Evolutionary conservation across 2,329 filamentous ascomycete genomes (phyloP), one percentile per base, ranked within the genome.

Genomic region (Alternaria sp.): DNA sequence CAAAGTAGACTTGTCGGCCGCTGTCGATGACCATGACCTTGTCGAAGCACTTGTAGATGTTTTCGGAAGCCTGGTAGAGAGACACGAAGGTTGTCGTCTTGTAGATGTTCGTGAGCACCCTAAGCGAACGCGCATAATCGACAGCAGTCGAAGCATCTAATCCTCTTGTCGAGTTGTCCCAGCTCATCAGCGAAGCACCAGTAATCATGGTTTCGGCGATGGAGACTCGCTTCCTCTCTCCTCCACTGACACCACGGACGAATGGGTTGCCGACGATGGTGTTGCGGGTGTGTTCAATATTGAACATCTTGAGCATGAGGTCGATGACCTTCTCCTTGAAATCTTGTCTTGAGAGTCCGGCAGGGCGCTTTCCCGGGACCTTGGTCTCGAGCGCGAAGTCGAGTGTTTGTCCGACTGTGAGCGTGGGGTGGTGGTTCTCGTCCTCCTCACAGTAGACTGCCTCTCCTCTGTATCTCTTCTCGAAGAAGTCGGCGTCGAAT

Each of bases 381-480:
- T 96, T 97, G 30, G 90, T 92, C 73, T 96, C 91, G 4, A 96
- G 82, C 0, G 93, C 93, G 74, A 97, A 97, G 1, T 88, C 89
- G 1, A 97, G 86, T 0, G 94, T 97, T 77, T 97, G 93, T 58
- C 92, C 91, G 3, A 97, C 94, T 0, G 93, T 96, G 23, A 97
- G 84, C 0, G 92, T 96, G 0, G 93, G 88, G 70, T 93, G 90
- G 71, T 97, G 93, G 21, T 95, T 85, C 70, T 97, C 93, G 68
- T 96, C 93, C 77, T 95, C 92, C 70, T 92, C 89, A 73, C 93
- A 95, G 82, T 96, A 97, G 5, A 95, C 90, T 1, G 91, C 90
- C 81, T 97, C 92, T 54, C 92, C 92, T 28, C 92, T 87, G 77
- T 93, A 96, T 54, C 86, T 83, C 73, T 90, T 87, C 67, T 81